These are phyloP conservation scores for Athelia psychrophila DNA, from an alignment of 1,284 basidiomycete genomes.

Conservation along the genomic window DNA sequence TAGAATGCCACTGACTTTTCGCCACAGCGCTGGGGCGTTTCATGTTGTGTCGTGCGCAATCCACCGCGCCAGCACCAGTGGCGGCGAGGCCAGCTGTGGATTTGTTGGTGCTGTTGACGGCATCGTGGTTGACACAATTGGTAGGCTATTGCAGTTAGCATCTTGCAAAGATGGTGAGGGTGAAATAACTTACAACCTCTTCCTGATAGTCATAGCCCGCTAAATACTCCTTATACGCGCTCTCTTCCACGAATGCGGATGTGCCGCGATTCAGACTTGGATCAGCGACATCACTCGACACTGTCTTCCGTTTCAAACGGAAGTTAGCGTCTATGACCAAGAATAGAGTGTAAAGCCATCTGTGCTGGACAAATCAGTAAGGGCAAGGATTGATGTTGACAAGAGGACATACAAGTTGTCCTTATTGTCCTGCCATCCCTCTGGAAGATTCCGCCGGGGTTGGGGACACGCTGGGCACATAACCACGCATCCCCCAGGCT, in stretches of 20 bases:
- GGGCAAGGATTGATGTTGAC: neutral
- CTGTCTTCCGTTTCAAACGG: too few relatives aligned
- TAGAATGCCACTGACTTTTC: neutral
- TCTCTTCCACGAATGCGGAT: too few relatives aligned
- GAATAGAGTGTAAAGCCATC: constrained; percentile 13
- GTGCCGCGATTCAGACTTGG: too few relatives aligned
- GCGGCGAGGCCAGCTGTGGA: neutral
- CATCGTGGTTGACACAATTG: too few relatives aligned
- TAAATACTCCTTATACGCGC: too few relatives aligned
- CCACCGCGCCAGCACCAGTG: neutral
- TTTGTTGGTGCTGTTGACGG: too few relatives aligned
- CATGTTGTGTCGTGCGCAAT: neutral
- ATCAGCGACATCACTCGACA: too few relatives aligned
- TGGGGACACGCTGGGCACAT: constrained; percentile 34
- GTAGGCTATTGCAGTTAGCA: too few relatives aligned
- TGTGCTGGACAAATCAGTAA: neutral
- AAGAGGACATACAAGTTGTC: constrained; percentile 7
- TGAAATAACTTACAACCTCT: too few relatives aligned
- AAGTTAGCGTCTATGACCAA: too few relatives aligned
- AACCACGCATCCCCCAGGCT: constrained; percentile 25
- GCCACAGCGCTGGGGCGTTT: neutral
- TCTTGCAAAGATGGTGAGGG: too few relatives aligned
- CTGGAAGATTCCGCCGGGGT: constrained; percentile 27
- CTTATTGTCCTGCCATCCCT: constrained; percentile 19
- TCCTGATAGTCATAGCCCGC: too few relatives aligned